Evolutionary conservation across 495 filamentous ascomycete species (phyloP), one percentile per base, ranked within the genome.

Genomic region (Podospora comata): DNA sequence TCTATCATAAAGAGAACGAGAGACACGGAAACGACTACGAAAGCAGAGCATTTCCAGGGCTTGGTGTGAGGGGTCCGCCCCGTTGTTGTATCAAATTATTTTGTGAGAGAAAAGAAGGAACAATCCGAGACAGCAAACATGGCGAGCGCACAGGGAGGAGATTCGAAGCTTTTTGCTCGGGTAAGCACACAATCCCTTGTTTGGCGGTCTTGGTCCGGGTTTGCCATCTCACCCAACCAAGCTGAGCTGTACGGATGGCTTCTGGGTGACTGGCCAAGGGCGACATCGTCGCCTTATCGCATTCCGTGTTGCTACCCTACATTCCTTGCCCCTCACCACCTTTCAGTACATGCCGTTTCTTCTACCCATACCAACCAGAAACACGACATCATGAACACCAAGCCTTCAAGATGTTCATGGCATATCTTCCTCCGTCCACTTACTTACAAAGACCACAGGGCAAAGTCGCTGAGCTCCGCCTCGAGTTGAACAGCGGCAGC

Each of bases 141-240:
- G 82, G 77, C 82, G 89, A 90, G 88, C 83, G 86, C 90, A 59
- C 82, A 80, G 65, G 84, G 87, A 79, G 92, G 91, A 80, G 95
- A 99, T 88, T 96, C 95, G 82, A 97, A 97, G 87, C 89, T 99
- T 82, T 99, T 99, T 85, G 94, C 96, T 73, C 90, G 96, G 83
- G 95, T 99, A 94, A 79, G 93, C 91, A 30, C 64, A 20, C 53
- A 16, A 56, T 61, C 62, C 60, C 44, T 59, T 34, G 20, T 44
- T 59, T 57, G 28, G 27, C 39, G 30, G 5, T 57, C 19, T 18
- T 60, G 9, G 18, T 32, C 3, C 7, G 4, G 30, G 30, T 7
- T 32, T 5, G 30, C 39, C 13, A 48, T 48, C 39, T 48, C 39
- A 16, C 39, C 39, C 9, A 48, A 16, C 39, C 39, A 3, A 48